These are phyloP conservation scores for Xylaria palmicola DNA, from an alignment of 495 filamentous ascomycete species.

Conservation along the genomic window DNA sequence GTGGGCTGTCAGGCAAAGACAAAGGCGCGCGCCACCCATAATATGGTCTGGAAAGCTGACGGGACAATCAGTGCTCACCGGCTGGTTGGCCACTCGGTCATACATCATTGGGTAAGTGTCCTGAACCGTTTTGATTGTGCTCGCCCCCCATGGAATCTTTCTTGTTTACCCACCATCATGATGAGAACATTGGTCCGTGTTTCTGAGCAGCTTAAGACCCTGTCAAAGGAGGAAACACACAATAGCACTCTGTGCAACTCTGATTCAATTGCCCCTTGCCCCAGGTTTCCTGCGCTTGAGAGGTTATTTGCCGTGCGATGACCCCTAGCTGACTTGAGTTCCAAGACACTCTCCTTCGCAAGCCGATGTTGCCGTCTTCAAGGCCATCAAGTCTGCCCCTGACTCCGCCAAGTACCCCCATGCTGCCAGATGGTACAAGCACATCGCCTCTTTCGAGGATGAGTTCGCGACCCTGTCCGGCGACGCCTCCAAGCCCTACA, in stretches of 20 bases:
- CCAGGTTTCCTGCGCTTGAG: neutral
- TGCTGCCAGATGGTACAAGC: constrained; percentile 97
- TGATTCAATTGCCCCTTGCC: constrained; percentile 54
- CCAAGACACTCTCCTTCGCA: constrained; percentile 79
- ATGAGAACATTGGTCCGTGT: constrained; percentile 99
- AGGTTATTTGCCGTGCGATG: neutral
- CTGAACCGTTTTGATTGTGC: too few species aligned
- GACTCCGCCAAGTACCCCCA: constrained; percentile 85
- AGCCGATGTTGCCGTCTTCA: constrained; percentile 93
- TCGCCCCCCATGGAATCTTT: constrained; percentile 18
- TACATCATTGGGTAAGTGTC: constrained; percentile 85
- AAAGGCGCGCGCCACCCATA: neutral
- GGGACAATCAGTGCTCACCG: constrained; percentile 73
- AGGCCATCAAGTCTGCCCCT: constrained; percentile 75
- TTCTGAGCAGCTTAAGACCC: constrained; percentile 98
- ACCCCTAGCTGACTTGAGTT: constrained; percentile 2
- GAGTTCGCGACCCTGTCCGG: constrained; percentile 90
- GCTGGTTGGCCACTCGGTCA: constrained; percentile 83
- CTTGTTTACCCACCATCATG: constrained; percentile 47
- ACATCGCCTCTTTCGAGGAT: constrained; percentile 85
- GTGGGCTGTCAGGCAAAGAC: neutral
- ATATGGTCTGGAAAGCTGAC: constrained; percentile 35
- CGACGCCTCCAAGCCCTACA: constrained; percentile 84
- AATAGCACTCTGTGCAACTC: constrained; percentile 77
- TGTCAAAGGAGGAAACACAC: constrained; percentile 79